Evolutionary conservation across 2,329 filamentous ascomycete genomes (phyloP).

Genomic region (Dactylellina leptospora): DNA sequence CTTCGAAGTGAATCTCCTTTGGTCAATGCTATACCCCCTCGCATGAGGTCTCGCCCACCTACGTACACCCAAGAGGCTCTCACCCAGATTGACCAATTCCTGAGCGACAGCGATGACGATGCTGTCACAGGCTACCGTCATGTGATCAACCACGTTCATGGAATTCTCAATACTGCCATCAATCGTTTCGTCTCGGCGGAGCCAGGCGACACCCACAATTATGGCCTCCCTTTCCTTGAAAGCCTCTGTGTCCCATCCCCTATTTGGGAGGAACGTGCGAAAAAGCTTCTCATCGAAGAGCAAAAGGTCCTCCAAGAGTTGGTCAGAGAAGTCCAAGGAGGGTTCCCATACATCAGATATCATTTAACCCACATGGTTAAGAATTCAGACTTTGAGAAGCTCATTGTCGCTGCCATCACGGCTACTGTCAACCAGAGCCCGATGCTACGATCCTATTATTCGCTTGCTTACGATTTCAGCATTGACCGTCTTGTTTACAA

Average conservation of each 20-base stretch:
- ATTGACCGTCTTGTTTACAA: conserved; percentile 37
- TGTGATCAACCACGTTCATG: conserved; percentile 37
- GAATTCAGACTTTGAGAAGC: conserved; percentile 14
- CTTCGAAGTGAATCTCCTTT: conserved; percentile 25
- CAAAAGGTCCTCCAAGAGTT: conserved; percentile 42
- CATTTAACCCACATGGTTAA: conserved; percentile 9
- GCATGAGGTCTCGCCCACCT: conserved; percentile 1
- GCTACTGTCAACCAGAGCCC: conserved; percentile 16
- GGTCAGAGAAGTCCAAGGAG: conserved; percentile 26
- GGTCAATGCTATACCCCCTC: conserved; percentile 9
- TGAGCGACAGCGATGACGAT: conserved; percentile 22
- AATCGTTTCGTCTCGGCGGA: conserved; percentile 24
- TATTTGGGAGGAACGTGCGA: conserved; percentile 45
- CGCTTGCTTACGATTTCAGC: conserved; percentile 34
- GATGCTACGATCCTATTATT: conserved; percentile 22
- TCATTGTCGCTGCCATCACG: conserved; percentile 20
- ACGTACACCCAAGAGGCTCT: conserved; percentile 17
- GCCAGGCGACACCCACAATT: not conserved
- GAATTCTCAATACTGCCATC: conserved; percentile 17
- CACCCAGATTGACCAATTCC: conserved; percentile 1
- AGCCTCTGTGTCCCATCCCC: conserved; percentile 29
- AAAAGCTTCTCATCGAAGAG: conserved; percentile 38
- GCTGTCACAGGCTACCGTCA: conserved; percentile 18
- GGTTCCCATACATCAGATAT: conserved; percentile 16
- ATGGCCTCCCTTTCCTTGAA: conserved; percentile 13